Base-by-base conservation (phyloP, 2,329 filamentous ascomycete species). In the Aspergillus puulaauensis region DNA sequence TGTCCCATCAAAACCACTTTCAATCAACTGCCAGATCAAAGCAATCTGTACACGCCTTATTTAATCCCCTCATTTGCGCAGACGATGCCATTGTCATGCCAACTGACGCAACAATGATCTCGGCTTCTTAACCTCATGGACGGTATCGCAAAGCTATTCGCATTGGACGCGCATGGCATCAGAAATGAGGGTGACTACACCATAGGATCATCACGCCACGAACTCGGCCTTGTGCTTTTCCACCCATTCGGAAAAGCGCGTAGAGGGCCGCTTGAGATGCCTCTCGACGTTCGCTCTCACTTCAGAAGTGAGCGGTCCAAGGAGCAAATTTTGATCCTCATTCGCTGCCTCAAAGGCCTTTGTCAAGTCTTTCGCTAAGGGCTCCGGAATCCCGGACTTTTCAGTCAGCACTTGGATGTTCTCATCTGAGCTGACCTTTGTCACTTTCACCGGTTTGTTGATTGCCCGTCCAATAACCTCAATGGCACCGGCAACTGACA, bases 181-280 rank as follows among this genome's bases (percentile, higher is more conserved):
- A 31, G 6, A 23, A 17, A 50, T 7, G n/a, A 23, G 11, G n/a
- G 17, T n/a, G n/a, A 24, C 17, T 27, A 24, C 35, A 41, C 9
- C 49, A 27, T 23, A 43, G 35, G 35, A 37, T 12, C 12, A 37
- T 55, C 43, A 61, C 47, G 49, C 54, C 15, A 21, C 35, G 48
- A 70, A 69, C 17, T 58, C 57, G 11, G 61, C 58, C 57, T 66
- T 69, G 52, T 77, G 73, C 37, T 57, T 59, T 33, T 68, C 63
- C 12, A 70, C 66, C 72, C 73, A 78, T 21, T 75, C 66, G 44
- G 70, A 59, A 54, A 77, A 73, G 12, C 45, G 58, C 23, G 59
- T 63, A 6, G 72, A 58, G 17, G 66, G 58, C 45, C 65, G 63
- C 1, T 70, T 65, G 6, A 70, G 68, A 57, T 73, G 76, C 49